phyloP scores from a whole-genome alignment of 768 basidiomycete genomes.

The Glaciozyma antarctica region DNA sequence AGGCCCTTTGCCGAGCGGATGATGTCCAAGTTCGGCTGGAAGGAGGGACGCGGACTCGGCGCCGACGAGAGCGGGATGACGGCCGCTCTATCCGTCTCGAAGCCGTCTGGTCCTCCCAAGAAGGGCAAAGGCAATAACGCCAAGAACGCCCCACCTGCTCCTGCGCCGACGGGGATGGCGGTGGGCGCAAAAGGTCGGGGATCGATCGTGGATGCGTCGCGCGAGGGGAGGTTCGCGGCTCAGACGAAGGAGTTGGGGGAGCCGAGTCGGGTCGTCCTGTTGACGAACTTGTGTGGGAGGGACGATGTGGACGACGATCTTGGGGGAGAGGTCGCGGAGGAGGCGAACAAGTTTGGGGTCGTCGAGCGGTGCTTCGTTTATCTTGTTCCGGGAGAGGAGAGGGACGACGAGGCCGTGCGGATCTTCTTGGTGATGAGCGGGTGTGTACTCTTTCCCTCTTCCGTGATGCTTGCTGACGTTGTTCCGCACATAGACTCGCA shows the following conservation, averaged over 20 bases:
- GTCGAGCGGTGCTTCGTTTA: conserved; percentile 92
- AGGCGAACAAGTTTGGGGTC: conserved; percentile 81
- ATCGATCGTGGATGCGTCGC: conserved; percentile 18
- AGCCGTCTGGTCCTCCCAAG: conserved; percentile 11
- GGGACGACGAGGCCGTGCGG: conserved; percentile 65
- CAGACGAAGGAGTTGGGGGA: conserved; percentile 70
- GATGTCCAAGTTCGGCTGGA: conserved; percentile 96
- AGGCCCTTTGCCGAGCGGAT: conserved; percentile 69
- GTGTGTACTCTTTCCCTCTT: conserved; percentile 41
- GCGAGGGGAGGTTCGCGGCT: neutral
- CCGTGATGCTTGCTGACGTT: no score
- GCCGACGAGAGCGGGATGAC: conserved; percentile 74
- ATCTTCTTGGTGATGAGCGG: conserved; percentile 58
- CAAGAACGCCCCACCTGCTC: neutral
- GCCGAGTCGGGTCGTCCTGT: conserved; percentile 73
- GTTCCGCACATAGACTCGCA: conserved; percentile 49
- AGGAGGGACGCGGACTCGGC: conserved; percentile 85
- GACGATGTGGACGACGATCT: conserved; percentile 70
- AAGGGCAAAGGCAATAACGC: neutral
- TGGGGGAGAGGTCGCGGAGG: conserved; percentile 84
- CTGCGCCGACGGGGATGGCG: conserved; percentile 9
- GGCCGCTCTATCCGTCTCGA: conserved; percentile 65
- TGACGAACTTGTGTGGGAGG: conserved; percentile 79
- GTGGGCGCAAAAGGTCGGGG: neutral
- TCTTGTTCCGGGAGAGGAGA: conserved; percentile 51